Evolutionary conservation across 768 basidiomycete genomes (phyloP), one percentile per base, ranked within the genome.

Genomic region (Kwoniella bestiolae): DNA sequence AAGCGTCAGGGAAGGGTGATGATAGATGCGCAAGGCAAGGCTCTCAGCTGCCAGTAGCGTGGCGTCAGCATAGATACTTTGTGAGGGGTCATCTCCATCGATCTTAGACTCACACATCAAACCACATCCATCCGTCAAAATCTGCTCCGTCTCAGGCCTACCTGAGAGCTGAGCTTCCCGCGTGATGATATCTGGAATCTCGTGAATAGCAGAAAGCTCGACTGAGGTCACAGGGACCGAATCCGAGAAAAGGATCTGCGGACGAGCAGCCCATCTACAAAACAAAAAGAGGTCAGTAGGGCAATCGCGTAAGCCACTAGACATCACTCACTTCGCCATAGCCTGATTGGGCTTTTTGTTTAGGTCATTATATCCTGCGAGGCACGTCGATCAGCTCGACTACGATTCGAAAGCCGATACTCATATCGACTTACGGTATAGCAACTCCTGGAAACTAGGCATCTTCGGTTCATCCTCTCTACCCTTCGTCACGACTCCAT

Each of bases 71-170:
- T n/a, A n/a, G n/a, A n/a, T n/a, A n/a, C n/a, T n/a, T n/a, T n/a
- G n/a, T n/a, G n/a, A n/a, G n/a, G n/a, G n/a, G n/a, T n/a, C n/a
- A n/a, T n/a, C n/a, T n/a, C n/a, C n/a, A n/a, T n/a, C n/a, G n/a
- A n/a, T n/a, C n/a, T n/a, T n/a, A n/a, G n/a, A 66, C 73, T 49
- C 50, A 76, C 74, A 72, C 77, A 78, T 78, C 25, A 72, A 45
- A 23, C 77, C 77, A 50, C 72, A 74, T 4, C 77, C 77, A 50
- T 78, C 77, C 3, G 74, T 76, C 21, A 78, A 60, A 18, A 69
- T 71, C 64, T 74, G 65, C 51, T 76, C 71, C 5, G 76, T 73
- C 3, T 23, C 18, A 7, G 76, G 60, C 5, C 50, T 12, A 0
- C 41, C 68, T 3, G 18, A 7, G 9, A 41, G 16, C 9, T n/a